Conservation (phyloP, 805 yeast species). For the Ogataea dorogensis region DNA sequence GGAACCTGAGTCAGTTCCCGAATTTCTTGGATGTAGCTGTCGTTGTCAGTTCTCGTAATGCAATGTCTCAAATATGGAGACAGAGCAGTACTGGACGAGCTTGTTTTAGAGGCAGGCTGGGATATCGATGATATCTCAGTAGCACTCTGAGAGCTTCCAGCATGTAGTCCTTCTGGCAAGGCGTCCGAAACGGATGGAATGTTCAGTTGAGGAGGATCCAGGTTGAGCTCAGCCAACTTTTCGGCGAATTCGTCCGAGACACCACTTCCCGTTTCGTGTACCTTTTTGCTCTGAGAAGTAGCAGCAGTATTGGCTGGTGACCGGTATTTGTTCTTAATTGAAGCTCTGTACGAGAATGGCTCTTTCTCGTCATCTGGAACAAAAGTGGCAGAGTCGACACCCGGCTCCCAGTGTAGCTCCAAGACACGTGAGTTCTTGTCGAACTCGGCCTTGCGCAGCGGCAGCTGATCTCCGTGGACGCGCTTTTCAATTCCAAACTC, state of each 20-base stretch:
- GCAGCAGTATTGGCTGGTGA: constrained; percentile 75
- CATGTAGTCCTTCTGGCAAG: constrained; percentile 12
- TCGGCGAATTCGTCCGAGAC: constrained; percentile 44
- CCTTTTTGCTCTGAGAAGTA: constrained; percentile 43
- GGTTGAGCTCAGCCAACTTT: constrained; percentile 49
- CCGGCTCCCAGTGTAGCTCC: constrained; percentile 89
- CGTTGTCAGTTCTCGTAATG: constrained; percentile 59
- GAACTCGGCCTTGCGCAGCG: constrained; percentile 88
- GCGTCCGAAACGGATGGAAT: constrained; percentile 28
- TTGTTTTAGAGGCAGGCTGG: too few relatives aligned
- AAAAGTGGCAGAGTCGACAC: constrained; percentile 88
- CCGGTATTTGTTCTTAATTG: constrained; percentile 75
- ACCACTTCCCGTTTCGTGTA: constrained; percentile 32
- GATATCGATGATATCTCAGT: constrained; percentile 30
- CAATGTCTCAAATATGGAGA: constrained; percentile 58
- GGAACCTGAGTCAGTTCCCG: constrained; percentile 78
- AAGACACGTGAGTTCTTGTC: constrained; percentile 63
- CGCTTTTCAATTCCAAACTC: constrained; percentile 94
- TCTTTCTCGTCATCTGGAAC: constrained; percentile 88
- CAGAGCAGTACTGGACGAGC: constrained; percentile 38
- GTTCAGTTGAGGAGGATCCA: constrained; percentile 46
- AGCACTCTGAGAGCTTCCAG: constrained; percentile 26
- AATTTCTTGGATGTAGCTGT: constrained; percentile 72
- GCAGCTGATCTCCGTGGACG: constrained; percentile 96
- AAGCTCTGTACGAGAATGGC: constrained; percentile 70